Evolutionary conservation across 1,284 basidiomycete genomes (phyloP).

Genomic region (Neolentinus lepideus): DNA sequence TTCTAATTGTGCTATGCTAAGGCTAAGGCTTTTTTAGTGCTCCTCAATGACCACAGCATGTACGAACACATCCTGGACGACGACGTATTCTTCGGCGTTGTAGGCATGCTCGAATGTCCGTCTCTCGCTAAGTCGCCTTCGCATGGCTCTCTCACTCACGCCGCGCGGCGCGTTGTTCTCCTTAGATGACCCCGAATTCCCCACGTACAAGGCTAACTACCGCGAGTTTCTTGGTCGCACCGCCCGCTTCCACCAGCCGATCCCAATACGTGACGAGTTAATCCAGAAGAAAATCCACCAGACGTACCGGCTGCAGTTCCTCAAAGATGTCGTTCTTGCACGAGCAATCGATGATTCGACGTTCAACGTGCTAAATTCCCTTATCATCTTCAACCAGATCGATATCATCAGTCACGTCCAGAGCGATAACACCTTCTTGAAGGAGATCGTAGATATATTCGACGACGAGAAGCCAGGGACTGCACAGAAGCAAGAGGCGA

Average conservation of each 20-base stretch:
- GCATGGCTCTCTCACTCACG: constrained; percentile 9
- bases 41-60: constrained; percentile 92
- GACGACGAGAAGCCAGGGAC: constrained; percentile 47
- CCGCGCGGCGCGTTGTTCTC: not conserved
- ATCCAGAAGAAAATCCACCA: constrained; percentile 91
- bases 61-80: constrained; percentile 96
- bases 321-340: constrained; percentile 97
- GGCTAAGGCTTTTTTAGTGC: constrained; percentile 47
- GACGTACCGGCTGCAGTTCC: constrained; percentile 93
- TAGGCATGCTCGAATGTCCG: constrained; percentile 96
- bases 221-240: constrained; percentile 84
- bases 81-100: constrained; percentile 86
- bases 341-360: constrained; percentile 93
- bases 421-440: constrained; percentile 68
- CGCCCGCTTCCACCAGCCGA: constrained; percentile 82
- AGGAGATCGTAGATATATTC: constrained; percentile 75
- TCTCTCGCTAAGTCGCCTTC: constrained; percentile 11
- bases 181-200: constrained; percentile 94
- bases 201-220: constrained; percentile 91
- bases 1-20: constrained; percentile 5
- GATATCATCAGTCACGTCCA: constrained; percentile 94
- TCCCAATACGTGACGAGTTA: constrained; percentile 65
- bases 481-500: constrained; percentile 21
- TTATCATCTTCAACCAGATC: constrained; percentile 98
- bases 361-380: constrained; percentile 94